Percentiles rank a stretch among this genome's conserved stretches.
These are phyloP conservation scores for Boletus sp. DNA, from an alignment of 1,284 basidiomycete species.

Conservation along the genomic window DNA sequence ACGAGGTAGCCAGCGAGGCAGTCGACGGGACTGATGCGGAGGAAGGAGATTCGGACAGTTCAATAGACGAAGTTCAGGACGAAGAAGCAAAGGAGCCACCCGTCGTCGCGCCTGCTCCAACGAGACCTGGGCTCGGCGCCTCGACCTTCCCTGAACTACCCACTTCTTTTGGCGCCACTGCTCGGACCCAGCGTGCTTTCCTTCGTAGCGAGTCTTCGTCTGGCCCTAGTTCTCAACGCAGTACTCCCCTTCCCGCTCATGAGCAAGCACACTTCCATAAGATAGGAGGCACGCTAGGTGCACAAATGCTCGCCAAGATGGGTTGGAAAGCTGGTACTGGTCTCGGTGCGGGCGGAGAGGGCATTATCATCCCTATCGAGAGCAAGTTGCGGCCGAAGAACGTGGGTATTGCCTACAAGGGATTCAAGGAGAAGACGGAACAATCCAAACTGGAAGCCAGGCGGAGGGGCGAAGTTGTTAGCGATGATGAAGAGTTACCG, in stretches of 20 bases:
- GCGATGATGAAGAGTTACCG: conserved; percentile 65
- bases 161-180: conserved; percentile 40
- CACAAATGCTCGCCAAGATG: conserved; percentile 89
- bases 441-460: conserved; percentile 83
- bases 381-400: conserved; percentile 77
- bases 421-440: conserved; percentile 84
- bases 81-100: conserved; percentile 48
- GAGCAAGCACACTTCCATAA: conserved; percentile 81
- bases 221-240: conserved; percentile 39
- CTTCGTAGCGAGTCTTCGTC: conserved; percentile 46
- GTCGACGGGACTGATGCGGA: conserved; percentile 12
- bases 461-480: conserved; percentile 68
- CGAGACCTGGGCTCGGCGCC: conserved; percentile 21
- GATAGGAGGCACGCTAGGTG: conserved; percentile 73
- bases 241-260: conserved; percentile 52
- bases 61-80: conserved; percentile 32
- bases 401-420: conserved; percentile 83
- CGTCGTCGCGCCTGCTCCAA: conserved; percentile 30
- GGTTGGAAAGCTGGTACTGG: conserved; percentile 88
- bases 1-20: conserved; percentile 48
- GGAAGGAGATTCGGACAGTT: conserved; percentile 36
- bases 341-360: conserved; percentile 74
- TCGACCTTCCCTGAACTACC: conserved; percentile 33
- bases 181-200: conserved; percentile 50
- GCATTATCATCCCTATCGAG: conserved; percentile 87